A percentile compares a stretch with the other conserved stretches of the same genome.
phyloP scores from a whole-genome alignment of 495 filamentous ascomycete species.

The Talaromyces ruber region DNA sequence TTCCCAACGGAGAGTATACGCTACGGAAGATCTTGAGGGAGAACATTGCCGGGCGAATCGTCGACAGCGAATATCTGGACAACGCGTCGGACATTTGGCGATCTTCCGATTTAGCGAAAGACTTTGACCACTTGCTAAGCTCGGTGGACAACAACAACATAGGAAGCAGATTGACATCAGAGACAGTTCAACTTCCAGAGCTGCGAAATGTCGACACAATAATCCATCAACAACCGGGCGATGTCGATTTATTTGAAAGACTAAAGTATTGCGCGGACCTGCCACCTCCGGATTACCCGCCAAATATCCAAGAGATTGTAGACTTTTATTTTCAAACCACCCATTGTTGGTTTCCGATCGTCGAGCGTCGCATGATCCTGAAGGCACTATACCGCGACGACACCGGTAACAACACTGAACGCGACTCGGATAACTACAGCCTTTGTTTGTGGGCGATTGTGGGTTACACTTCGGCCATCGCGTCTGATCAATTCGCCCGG shows the following conservation, averaged over 20 bases:
- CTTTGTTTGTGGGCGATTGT: conserved; percentile 17
- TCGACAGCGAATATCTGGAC: conserved; percentile 19
- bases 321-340: conserved; percentile 59
- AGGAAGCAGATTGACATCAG: conserved; percentile 2
- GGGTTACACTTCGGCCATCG: conserved; percentile 8
- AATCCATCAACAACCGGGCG: neutral
- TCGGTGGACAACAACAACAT: conserved; percentile 3
- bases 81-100: conserved; percentile 13
- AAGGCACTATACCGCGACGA: conserved; percentile 14
- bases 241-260: neutral
- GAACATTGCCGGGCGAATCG: conserved; percentile 26
- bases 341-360: conserved; percentile 56
- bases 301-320: conserved; percentile 27
- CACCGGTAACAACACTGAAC: conserved; percentile 8
- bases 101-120: conserved; percentile 15
- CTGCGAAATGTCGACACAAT: neutral
- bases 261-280: neutral
- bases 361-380: conserved; percentile 49
- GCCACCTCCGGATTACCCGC: conserved; percentile 7
- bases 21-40: conserved; percentile 27
- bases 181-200: conserved; percentile 2
- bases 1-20: conserved; percentile 21
- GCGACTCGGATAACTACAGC: conserved; percentile 7
- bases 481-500: neutral
- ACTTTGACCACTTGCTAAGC: conserved; percentile 12